Conservation (phyloP, 495 filamentous ascomycete species). For the Baudoinia panamericana region DNA sequence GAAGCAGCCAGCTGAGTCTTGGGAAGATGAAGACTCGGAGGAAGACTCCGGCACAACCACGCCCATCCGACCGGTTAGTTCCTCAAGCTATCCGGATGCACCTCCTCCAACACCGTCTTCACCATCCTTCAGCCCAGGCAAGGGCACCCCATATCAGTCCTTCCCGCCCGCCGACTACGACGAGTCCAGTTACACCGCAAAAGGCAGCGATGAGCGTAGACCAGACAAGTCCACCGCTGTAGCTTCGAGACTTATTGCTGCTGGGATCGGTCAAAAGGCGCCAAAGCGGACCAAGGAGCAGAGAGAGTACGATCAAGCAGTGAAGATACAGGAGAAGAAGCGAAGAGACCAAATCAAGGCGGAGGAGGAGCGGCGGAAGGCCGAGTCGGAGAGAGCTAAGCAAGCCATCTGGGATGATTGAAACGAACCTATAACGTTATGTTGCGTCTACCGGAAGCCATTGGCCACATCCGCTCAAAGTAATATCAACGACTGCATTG, state of each 20-base stretch:
- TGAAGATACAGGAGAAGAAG: conserved; percentile 76
- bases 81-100: conserved; percentile 16
- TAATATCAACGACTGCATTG: too few relatives aligned
- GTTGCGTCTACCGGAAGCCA: too few relatives aligned
- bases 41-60: conserved; percentile 45
- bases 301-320: conserved; percentile 67
- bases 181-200: conserved; percentile 13
- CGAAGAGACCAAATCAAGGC: conserved; percentile 60
- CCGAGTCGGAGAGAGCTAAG: conserved; percentile 58
- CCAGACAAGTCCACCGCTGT: conserved; percentile 91
- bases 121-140: conserved; percentile 19
- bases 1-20: conserved; percentile 47
- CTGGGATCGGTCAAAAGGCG: conserved; percentile 67
- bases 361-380: conserved; percentile 45
- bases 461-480: too few relatives aligned
- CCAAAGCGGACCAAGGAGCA: conserved; percentile 80
- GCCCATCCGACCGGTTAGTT: conserved; percentile 19
- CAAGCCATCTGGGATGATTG: conserved; percentile 72
- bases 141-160: conserved; percentile 15
- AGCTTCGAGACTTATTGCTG: conserved; percentile 79
- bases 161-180: conserved; percentile 7
- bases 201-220: conserved; percentile 30
- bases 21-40: conserved; percentile 26
- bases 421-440: too few relatives aligned
- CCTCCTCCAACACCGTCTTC: conserved; percentile 32